Conservation (phyloP, 148 eudicot species). For the Cornus controversa region DNA sequence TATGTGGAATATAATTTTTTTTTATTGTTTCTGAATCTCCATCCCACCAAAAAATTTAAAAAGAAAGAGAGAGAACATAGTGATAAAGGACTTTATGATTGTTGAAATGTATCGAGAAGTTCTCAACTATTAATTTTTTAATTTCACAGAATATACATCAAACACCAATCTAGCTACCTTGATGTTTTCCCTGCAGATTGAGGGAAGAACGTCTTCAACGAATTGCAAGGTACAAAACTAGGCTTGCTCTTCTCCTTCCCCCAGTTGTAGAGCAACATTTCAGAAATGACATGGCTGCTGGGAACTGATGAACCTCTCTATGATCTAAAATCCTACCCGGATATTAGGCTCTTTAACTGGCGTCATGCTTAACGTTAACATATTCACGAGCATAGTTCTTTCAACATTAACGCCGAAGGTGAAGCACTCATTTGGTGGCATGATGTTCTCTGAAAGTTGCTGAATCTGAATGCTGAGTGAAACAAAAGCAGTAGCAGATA, state of each 20-base stretch:
- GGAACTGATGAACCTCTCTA: constrained; percentile 23
- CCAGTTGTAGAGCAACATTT: constrained; percentile 56
- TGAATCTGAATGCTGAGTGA: not conserved
- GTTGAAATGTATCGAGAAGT: not conserved
- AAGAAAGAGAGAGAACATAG: too few relatives aligned
- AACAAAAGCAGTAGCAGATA: not conserved
- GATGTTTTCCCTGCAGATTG: constrained; percentile 40
- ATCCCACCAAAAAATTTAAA: too few relatives aligned
- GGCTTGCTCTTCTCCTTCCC: constrained; percentile 82
- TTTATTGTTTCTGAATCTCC: too few relatives aligned
- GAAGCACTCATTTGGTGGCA: not conserved
- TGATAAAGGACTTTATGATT: too few relatives aligned
- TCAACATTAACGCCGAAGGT: not conserved
- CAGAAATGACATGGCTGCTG: constrained; percentile 47
- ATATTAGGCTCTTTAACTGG: not conserved
- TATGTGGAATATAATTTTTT: too few relatives aligned
- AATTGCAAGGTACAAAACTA: constrained; percentile 71
- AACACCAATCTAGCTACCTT: not conserved
- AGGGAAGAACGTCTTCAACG: constrained; percentile 70
- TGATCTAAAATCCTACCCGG: not conserved
- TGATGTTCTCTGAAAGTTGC: not conserved
- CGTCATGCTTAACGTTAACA: not conserved
- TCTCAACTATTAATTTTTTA: not conserved
- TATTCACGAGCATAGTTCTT: not conserved
- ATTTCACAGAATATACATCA: not conserved